Conservation (phyloP, 2,329 filamentous ascomycete genomes). For the Fusarium pseudograminearum region DNA sequence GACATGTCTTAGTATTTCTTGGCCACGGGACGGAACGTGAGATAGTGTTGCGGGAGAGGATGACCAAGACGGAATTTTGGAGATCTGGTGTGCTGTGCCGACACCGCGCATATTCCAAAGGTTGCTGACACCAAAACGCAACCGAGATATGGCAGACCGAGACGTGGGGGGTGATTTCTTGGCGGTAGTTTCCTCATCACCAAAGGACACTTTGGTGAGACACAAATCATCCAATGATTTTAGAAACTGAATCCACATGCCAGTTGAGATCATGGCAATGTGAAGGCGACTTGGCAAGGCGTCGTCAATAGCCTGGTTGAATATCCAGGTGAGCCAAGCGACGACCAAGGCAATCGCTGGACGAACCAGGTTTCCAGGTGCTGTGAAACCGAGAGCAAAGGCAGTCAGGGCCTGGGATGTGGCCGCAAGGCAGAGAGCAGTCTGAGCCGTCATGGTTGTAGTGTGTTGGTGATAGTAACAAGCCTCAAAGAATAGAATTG, state of each 20-base stretch:
- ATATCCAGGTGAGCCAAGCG: conserved; percentile 21
- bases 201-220: conserved; percentile 16
- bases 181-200: not conserved
- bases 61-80: conserved; percentile 19
- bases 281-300: conserved; percentile 26
- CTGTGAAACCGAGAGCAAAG: conserved; percentile 19
- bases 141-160: not conserved
- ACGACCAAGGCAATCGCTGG: not conserved
- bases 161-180: not conserved
- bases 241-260: conserved; percentile 39
- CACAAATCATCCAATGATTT: conserved; percentile 36
- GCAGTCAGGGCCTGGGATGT: conserved; percentile 19
- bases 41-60: not conserved
- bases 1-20: conserved; percentile 19
- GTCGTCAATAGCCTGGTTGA: conserved; percentile 19
- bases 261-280: conserved; percentile 33
- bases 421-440: conserved; percentile 12
- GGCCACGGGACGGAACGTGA: conserved; percentile 15
- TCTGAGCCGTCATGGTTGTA: conserved; percentile 9
- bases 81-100: conserved; percentile 16
- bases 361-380: not conserved
- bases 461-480: not conserved
- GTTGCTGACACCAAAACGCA: conserved; percentile 18
- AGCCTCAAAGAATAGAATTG: not conserved
- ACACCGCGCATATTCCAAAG: conserved; percentile 39